phyloP scores from a whole-genome alignment of 1,284 basidiomycete genomes.

The Agroathelia rolfsii region DNA sequence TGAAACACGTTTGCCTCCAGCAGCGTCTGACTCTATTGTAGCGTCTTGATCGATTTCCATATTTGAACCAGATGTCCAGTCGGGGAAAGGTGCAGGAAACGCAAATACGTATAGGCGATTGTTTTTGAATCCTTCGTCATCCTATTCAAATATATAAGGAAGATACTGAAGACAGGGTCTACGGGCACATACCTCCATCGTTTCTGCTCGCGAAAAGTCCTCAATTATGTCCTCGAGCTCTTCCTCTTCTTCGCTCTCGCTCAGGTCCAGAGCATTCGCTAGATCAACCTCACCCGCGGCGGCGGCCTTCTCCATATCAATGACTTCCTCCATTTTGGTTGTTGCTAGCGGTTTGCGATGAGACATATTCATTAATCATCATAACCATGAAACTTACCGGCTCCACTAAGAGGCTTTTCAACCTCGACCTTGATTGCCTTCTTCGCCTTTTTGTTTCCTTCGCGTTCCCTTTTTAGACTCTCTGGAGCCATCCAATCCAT shows the following conservation, averaged over 20 bases:
- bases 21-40: constrained; percentile 20
- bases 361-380: constrained; percentile 29
- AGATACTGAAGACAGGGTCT: constrained; percentile 4
- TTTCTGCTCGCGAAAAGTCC: constrained; percentile 53
- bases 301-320: constrained; percentile 25
- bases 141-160: constrained; percentile 7
- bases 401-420: constrained; percentile 28
- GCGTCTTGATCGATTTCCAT: constrained; percentile 13
- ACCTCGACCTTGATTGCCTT: constrained; percentile 34
- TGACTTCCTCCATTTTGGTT: constrained; percentile 18
- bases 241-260: constrained; percentile 81
- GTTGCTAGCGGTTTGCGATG: constrained; percentile 4
- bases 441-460: constrained; percentile 31
- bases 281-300: constrained; percentile 39
- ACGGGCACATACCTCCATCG: constrained; percentile 27
- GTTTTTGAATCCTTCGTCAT: constrained; percentile 43
- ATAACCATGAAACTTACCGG: constrained; percentile 11
- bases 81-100: constrained; percentile 86
- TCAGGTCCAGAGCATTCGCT: constrained; percentile 70
- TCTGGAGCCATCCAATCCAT: constrained; percentile 91
- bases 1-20: constrained; percentile 38
- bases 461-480: constrained; percentile 50
- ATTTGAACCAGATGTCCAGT: constrained; percentile 47
- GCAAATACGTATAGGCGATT: constrained; percentile 85
- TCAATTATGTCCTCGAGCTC: constrained; percentile 78